Base-by-base conservation (phyloP, 1,284 basidiomycete genomes). In the Sparassis latifolia region DNA sequence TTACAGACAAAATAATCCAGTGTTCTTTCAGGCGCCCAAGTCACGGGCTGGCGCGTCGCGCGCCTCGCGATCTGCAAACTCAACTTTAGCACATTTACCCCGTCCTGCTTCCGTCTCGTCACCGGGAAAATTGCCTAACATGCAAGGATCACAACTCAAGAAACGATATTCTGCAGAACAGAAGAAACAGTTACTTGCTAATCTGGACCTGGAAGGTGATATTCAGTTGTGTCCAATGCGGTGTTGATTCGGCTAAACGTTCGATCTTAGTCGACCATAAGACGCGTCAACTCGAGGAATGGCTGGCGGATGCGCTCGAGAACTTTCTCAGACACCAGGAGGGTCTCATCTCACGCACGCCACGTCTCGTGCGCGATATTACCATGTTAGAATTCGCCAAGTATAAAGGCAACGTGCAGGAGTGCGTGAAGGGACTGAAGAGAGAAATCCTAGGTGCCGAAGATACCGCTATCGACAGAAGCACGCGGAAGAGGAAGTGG, bases 361-460 rank as follows among this genome's bases (percentile, higher is more conserved):
- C 88, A 0, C 85, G 81, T 58, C 77, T 83, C 56, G 80, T 90
- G 28, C 78, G 86, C 41, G 69, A 68, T 33, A 79, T 89, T 62
- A 80, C 81, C 10, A 80, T 91, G 75, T 77, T 77, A 47, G 86
- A 89, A 45, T 89, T 91, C 64, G 80, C 81, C 49, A 88, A 86
- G 61, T 89, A 89, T 65, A 74, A 82, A 47, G 87, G 85, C 2
- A 80, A 87, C 58, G 71, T 88, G 27, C 80, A 86, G 58, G 77
- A 76, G 9, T 84, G 82, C 42, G 66, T 88, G 51, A 75, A 79
- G 54, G 84, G 79, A 7, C 66, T 81, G 47, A 84, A 84, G 66
- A 80, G 75, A 59, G 80, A 82, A 50, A 55, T 58, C 42, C 58
- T 66, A 42, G 55, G 70, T 31, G 68, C 69, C 45, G 67, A 76